Evolutionary conservation across 2,329 filamentous ascomycete genomes (phyloP).

Genomic region (Colletotrichum higginsianum): DNA sequence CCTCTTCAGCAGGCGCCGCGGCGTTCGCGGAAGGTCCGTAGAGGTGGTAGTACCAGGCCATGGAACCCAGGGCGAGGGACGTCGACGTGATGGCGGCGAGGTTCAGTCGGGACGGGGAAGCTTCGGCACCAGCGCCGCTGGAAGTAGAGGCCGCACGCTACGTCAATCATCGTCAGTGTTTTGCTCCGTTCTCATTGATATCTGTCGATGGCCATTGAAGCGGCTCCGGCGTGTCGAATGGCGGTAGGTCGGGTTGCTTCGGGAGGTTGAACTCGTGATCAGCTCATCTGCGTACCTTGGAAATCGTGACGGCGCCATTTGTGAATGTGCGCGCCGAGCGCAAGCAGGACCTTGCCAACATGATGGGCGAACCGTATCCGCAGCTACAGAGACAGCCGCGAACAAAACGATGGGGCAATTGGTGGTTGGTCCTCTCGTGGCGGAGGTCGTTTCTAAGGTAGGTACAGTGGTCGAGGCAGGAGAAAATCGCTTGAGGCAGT

Average conservation of each 20-base stretch:
- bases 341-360: constrained; percentile 95
- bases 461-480: constrained; percentile 38
- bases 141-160: constrained; percentile 81
- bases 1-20: constrained; percentile 95
- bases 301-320: constrained; percentile 79
- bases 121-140: constrained; percentile 79
- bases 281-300: constrained; percentile 77
- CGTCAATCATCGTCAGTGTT: constrained; percentile 56
- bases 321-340: constrained; percentile 90
- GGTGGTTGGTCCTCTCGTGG: constrained; percentile 47
- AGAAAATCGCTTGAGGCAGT: constrained; percentile 44
- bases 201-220: constrained; percentile 43
- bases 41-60: constrained; percentile 97
- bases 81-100: constrained; percentile 90
- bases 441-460: constrained; percentile 42
- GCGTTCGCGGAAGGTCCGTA: constrained; percentile 92
- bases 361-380: constrained; percentile 71
- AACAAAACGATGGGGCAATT: constrained; percentile 55
- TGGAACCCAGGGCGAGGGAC: constrained; percentile 86
- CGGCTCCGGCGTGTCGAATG: constrained; percentile 35
- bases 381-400: constrained; percentile 53
- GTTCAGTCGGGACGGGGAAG: constrained; percentile 85
- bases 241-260: constrained; percentile 50
- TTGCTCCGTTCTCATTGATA: constrained; percentile 42
- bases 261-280: constrained; percentile 53